Evolutionary conservation across 2,329 filamentous ascomycete genomes (phyloP).

Genomic region (Fusarium verticillioides): DNA sequence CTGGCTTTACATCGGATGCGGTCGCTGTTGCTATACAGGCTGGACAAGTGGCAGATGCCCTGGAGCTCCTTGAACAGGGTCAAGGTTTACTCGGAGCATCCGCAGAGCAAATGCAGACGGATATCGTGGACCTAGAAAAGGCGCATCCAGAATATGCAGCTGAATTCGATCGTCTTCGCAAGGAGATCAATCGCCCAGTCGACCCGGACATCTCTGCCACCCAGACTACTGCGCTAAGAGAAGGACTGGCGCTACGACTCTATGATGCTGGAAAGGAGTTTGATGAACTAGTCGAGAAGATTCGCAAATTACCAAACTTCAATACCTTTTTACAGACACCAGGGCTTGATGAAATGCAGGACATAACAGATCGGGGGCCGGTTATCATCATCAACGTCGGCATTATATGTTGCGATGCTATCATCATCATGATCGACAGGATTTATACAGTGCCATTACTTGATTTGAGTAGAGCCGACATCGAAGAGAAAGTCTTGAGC

Average conservation of each 20-base stretch:
- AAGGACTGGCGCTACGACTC: neutral
- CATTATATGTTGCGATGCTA: neutral
- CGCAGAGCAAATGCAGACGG: neutral
- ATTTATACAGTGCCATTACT: neutral
- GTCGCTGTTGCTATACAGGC: neutral
- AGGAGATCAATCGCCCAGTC: neutral
- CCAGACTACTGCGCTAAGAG: fast-evolving
- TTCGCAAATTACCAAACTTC: neutral
- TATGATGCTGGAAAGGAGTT: neutral
- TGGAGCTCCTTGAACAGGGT: neutral
- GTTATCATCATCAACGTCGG: neutral
- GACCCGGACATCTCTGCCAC: neutral
- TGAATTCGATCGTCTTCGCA: neutral
- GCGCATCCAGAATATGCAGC: neutral
- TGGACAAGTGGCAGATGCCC: neutral
- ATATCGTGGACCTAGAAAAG: neutral
- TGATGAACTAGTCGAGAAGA: neutral
- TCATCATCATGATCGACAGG: neutral
- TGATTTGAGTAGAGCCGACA: neutral
- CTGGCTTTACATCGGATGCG: neutral
- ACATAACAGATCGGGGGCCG: neutral
- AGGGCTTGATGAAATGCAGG: neutral
- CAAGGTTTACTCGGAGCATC: neutral
- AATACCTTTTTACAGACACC: neutral
- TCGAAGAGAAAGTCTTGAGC: neutral